These are phyloP conservation scores for Beauveria pseudobassiana DNA, from an alignment of 2,329 filamentous ascomycete species.

Conservation along the genomic window DNA sequence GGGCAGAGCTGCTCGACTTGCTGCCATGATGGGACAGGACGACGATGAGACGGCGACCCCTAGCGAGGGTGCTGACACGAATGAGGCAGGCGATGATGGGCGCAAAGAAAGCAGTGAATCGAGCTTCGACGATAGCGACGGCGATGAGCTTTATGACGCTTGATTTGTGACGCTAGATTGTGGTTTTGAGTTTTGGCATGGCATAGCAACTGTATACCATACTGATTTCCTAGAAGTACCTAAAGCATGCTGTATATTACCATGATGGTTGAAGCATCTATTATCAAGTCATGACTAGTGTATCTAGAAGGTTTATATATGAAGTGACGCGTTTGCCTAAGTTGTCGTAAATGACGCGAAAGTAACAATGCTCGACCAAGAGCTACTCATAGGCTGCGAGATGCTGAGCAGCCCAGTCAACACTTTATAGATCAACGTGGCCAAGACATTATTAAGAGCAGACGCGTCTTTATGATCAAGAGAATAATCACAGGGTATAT, in stretches of 20 bases:
- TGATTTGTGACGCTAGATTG: not conserved
- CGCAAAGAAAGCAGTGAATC: constrained; percentile 5
- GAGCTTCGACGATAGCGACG: not conserved
- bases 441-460: not conserved
- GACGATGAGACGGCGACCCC: constrained; percentile 5
- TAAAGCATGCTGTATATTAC: not conserved
- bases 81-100: not conserved
- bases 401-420: too few species aligned
- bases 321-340: too few species aligned
- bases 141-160: not conserved
- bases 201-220: not conserved
- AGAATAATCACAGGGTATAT: constrained; percentile 5
- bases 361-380: too few species aligned
- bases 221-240: not conserved
- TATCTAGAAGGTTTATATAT: not conserved
- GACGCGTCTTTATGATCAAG: not conserved
- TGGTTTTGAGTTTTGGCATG: not conserved
- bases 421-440: too few species aligned
- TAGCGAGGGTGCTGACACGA: constrained; percentile 2
- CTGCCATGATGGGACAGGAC: constrained; percentile 43
- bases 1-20: constrained; percentile 45
- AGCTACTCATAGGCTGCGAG: too few species aligned
- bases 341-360: too few species aligned
- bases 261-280: not conserved
- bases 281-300: not conserved